Conservation (phyloP, 495 filamentous ascomycete genomes). For the Rhypophila decipiens region DNA sequence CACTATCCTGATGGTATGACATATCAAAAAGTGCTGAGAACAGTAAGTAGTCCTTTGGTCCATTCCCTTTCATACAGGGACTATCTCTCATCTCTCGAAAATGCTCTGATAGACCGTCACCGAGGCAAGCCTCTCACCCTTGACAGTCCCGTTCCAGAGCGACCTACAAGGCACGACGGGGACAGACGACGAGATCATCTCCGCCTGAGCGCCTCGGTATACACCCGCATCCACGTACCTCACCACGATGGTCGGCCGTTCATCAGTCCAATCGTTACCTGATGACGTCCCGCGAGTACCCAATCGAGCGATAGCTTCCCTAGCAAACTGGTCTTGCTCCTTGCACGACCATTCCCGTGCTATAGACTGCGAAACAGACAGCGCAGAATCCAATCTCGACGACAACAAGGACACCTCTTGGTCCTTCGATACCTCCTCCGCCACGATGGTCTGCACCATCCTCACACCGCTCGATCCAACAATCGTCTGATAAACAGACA, state of each 20-base stretch:
- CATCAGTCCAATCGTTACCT: too few relatives aligned
- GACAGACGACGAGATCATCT: neutral
- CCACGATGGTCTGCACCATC: slow-evolving; percentile 20
- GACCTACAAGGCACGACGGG: neutral
- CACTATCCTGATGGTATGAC: too few relatives aligned
- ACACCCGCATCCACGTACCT: slow-evolving; percentile 10
- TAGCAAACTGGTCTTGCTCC: neutral
- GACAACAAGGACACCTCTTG: too few relatives aligned
- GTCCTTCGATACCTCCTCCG: slow-evolving; percentile 3
- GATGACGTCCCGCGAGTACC: neutral
- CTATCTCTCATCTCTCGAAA: neutral
- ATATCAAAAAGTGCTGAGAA: too few relatives aligned
- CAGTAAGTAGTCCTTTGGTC: too few relatives aligned
- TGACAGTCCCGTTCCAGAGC: slow-evolving; percentile 10
- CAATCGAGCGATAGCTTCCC: neutral
- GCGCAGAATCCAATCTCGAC: neutral
- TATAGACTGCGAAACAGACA: too few relatives aligned
- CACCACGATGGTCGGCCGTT: slow-evolving; percentile 1
- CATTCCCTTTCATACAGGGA: too few relatives aligned
- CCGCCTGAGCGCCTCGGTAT: neutral
- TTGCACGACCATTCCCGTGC: too few relatives aligned
- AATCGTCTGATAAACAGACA: slow-evolving; percentile 5
- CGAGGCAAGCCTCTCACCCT: slow-evolving; percentile 8
- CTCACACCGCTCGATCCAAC: neutral
- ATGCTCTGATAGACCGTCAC: slow-evolving; percentile 14